These are phyloP conservation scores for Fusarium sp. DNA, from an alignment of 2,329 filamentous ascomycete genomes.

Conservation along the genomic window DNA sequence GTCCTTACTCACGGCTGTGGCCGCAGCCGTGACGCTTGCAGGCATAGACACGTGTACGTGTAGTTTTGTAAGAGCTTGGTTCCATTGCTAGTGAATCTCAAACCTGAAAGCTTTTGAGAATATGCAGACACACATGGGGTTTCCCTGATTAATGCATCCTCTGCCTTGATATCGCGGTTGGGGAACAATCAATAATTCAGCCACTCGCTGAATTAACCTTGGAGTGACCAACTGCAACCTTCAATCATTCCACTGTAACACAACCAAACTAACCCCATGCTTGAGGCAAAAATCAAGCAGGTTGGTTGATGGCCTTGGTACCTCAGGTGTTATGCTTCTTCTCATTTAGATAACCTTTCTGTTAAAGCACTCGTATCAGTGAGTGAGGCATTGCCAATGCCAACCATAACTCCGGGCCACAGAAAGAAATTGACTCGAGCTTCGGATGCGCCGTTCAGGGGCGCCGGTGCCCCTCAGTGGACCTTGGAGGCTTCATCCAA, in stretches of 20 bases:
- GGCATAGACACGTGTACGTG: conserved; percentile 29
- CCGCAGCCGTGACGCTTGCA: conserved; percentile 25
- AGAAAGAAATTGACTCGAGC: conserved; percentile 35
- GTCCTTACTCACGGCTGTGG: conserved; percentile 21
- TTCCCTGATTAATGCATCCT: conserved; percentile 9
- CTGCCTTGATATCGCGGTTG: conserved; percentile 23
- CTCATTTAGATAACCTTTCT: not conserved
- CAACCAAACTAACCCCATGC: conserved; percentile 5
- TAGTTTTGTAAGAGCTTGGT: conserved; percentile 15
- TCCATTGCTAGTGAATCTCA: conserved; percentile 8
- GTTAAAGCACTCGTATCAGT: not conserved
- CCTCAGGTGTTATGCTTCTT: conserved; percentile 3
- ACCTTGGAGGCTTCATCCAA: conserved; percentile 11
- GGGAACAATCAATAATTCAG: not conserved
- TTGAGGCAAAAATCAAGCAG: not conserved
- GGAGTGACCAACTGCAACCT: conserved; percentile 21
- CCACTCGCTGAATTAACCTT: conserved; percentile 1
- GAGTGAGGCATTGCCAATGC: conserved; percentile 19
- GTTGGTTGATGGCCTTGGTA: not conserved
- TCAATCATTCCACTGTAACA: conserved; percentile 14
- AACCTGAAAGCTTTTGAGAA: conserved; percentile 4
- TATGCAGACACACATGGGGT: conserved; percentile 2
- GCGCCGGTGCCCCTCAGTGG: conserved; percentile 31
- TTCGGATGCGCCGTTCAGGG: conserved; percentile 47
- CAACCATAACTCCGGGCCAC: conserved; percentile 5